These are phyloP conservation scores for Apium graveolens DNA, from an alignment of 129 eudicot genomes.

Conservation along the genomic window DNA sequence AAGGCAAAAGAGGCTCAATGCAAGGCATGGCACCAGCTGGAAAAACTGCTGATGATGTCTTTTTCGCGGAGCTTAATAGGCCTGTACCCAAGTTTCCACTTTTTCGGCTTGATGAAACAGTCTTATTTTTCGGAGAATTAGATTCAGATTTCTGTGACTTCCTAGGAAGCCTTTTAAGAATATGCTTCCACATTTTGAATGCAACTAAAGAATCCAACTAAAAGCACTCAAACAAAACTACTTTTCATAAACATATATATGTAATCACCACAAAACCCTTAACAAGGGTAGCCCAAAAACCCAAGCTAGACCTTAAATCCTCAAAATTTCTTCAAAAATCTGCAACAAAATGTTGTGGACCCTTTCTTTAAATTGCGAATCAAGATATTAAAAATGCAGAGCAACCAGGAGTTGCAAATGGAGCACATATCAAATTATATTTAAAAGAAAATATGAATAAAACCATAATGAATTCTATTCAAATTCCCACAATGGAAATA, in stretches of 20 bases:
- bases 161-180: conserved; percentile 55
- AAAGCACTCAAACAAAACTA: conserved; percentile 20
- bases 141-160: conserved; percentile 52
- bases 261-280: background rate
- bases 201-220: background rate
- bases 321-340: conserved; percentile 18
- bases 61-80: conserved; percentile 29
- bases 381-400: conserved; percentile 13
- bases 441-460: background rate
- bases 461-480: background rate
- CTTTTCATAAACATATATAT: background rate
- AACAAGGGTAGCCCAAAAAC: conserved; percentile 10
- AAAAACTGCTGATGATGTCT: conserved; percentile 76
- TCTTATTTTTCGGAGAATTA: conserved; percentile 27
- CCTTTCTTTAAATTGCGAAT: conserved; percentile 1
- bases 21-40: conserved; percentile 75
- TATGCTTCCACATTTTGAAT: conserved; percentile 66
- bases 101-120: conserved; percentile 13
- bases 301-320: conserved; percentile 6
- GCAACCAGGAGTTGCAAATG: background rate
- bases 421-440: background rate
- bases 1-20: conserved; percentile 75
- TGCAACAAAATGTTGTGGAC: conserved; percentile 15
- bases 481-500: background rate
- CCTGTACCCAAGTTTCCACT: conserved; percentile 33